Evolutionary conservation across 495 filamentous ascomycete species (phyloP), one percentile per base, ranked within the genome.

Genomic region (Cenococcum geophilum): DNA sequence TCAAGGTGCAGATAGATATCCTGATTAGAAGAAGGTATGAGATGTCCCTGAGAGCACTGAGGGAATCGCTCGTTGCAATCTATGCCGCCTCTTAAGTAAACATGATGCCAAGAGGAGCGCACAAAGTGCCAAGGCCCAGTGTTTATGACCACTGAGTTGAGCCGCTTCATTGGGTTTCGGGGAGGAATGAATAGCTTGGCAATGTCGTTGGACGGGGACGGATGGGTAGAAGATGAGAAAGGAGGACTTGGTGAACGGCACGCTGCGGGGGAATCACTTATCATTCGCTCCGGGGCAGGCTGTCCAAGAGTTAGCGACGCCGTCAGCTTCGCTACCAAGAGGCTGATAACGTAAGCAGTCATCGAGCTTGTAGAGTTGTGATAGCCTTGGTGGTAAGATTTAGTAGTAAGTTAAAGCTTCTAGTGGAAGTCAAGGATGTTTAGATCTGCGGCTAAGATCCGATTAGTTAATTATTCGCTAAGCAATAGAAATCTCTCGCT

Each of bases 211-310:
- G 49, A 27, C 14, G 49, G 45, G 45, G 18, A 1, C 11, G n/a
- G 5, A 49, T 32, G 27, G 45, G 45, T 22, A 22, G 14, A 18
- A 49, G 6, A 49, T 49, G 18, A 22, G 45, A 49, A 22, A 9
- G 45, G 16, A 49, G 49, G 14, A 16, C 6, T 16, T 27, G 23
- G 49, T 10, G 25, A 32, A 20, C 20, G 20, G 16, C 49, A 52
- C 49, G 49, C 14, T 52, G 49, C 14, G 49, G 5, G 23, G 49
- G 16, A 23, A 52, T 25, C 18, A 5, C 49, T 52, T 52, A 52
- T 52, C 49, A 52, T 52, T 52, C 49, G 49, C n/a, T 52, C 20
- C n/a, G 49, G 49, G 49, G n/a, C n/a, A n/a, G n/a, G n/a, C n/a
- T n/a, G n/a, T n/a, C n/a, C n/a, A n/a, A n/a, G n/a, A n/a, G n/a